These are phyloP conservation scores for Metschnikowia shivogae DNA, from an alignment of 805 yeast genomes.

Conservation along the genomic window DNA sequence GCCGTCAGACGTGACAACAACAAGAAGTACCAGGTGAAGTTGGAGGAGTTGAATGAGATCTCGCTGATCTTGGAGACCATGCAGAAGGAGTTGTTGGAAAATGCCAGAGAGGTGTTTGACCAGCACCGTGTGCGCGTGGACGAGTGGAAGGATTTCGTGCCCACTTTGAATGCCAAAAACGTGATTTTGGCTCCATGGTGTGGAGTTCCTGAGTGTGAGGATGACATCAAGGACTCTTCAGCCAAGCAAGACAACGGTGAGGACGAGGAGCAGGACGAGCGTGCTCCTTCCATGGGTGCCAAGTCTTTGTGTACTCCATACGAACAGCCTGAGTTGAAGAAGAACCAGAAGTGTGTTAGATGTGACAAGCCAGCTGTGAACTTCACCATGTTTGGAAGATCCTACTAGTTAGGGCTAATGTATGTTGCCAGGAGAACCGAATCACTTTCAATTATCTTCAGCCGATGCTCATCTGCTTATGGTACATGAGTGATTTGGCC, in stretches of 20 bases:
- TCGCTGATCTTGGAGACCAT: conserved; percentile 78
- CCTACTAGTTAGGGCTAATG: conserved; percentile 50
- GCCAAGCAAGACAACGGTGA: conserved; percentile 82
- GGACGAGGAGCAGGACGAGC: conserved; percentile 82
- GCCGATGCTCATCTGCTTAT: too few species aligned
- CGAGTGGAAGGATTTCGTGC: conserved; percentile 90
- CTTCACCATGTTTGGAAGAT: conserved; percentile 96
- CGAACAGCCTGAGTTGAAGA: conserved; percentile 79
- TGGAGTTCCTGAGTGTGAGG: conserved; percentile 92
- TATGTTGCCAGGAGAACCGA: not conserved
- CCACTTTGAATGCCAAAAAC: conserved; percentile 85
- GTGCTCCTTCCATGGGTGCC: conserved; percentile 99
- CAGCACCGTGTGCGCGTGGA: conserved; percentile 76
- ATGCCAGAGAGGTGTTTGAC: conserved; percentile 82
- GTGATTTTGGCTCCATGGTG: conserved; percentile 96
- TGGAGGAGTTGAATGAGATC: conserved; percentile 63
- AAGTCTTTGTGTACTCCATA: conserved; percentile 95
- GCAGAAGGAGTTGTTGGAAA: conserved; percentile 67
- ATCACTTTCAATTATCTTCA: too few species aligned
- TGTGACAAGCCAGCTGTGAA: conserved; percentile 74
- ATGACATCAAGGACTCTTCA: conserved; percentile 86
- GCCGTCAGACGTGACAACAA: conserved; percentile 94
- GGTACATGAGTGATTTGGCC: too few species aligned
- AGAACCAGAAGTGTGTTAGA: conserved; percentile 80
- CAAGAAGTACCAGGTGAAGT: conserved; percentile 62